Evolutionary conservation across 371 early-diverging fungal species (phyloP).

Genomic region (Zopfochytrium polystomum): DNA sequence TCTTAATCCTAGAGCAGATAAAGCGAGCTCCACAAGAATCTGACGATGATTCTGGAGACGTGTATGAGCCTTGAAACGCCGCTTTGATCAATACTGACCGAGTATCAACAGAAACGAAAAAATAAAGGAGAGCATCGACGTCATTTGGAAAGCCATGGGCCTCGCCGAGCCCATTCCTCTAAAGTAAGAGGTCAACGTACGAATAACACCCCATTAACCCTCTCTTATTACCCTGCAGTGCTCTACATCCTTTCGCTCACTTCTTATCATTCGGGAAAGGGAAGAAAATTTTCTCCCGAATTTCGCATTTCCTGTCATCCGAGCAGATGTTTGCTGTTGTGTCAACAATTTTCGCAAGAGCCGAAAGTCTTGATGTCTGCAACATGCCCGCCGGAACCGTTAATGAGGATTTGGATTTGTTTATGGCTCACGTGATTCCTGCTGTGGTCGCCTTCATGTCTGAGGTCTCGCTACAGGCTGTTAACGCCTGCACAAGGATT

Average conservation of each 20-base stretch:
- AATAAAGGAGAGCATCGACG: constrained; percentile 51
- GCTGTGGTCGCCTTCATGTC: constrained; percentile 73
- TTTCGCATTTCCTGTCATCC: constrained; percentile 67
- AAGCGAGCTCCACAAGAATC: constrained; percentile 60
- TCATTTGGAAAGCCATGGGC: constrained; percentile 63
- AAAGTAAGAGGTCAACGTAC: constrained; percentile 41
- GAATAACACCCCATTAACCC: background rate
- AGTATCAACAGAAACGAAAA: constrained; percentile 51
- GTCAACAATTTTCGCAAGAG: constrained; percentile 73
- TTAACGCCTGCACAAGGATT: constrained; percentile 71
- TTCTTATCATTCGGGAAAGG: constrained; percentile 74
- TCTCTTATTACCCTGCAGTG: constrained; percentile 11
- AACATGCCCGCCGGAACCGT: constrained; percentile 48
- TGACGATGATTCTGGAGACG: constrained; percentile 54
- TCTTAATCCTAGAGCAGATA: constrained; percentile 79
- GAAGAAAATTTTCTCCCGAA: constrained; percentile 79
- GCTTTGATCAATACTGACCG: too few species aligned
- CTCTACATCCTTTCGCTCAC: constrained; percentile 46
- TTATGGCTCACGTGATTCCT: constrained; percentile 80
- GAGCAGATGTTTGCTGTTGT: constrained; percentile 76
- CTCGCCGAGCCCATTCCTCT: constrained; percentile 58
- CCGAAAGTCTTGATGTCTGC: constrained; percentile 82
- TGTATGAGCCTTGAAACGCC: constrained; percentile 22
- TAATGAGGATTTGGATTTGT: constrained; percentile 69
- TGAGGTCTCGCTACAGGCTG: constrained; percentile 76